These are phyloP conservation scores for Ophiocordyceps robertsii DNA, from an alignment of 2,329 filamentous ascomycete species.

Conservation along the genomic window DNA sequence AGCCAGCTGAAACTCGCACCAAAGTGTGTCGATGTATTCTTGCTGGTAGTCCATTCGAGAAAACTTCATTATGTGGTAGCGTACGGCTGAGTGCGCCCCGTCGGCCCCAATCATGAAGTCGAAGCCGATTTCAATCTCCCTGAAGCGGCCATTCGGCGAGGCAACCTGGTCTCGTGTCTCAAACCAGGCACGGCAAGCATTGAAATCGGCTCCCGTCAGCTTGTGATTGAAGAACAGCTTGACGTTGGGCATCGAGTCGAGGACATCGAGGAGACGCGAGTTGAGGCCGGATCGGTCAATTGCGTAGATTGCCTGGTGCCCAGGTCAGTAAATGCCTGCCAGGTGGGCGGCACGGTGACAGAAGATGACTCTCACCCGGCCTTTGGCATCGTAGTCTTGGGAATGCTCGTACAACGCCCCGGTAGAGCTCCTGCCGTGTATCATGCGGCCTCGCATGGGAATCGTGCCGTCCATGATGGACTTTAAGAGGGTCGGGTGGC, in stretches of 20 bases:
- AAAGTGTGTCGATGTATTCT: conserved; percentile 89
- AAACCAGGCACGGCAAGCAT: conserved; percentile 71
- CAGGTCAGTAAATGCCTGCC: background rate
- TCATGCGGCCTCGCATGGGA: conserved; percentile 94
- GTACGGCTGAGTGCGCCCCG: conserved; percentile 81
- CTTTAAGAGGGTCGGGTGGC: conserved; percentile 54
- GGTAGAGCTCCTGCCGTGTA: conserved; percentile 56
- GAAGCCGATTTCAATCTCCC: conserved; percentile 73
- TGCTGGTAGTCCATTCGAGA: conserved; percentile 83
- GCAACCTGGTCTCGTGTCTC: conserved; percentile 37
- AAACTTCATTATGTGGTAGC: conserved; percentile 95
- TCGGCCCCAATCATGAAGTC: conserved; percentile 92
- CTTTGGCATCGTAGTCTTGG: conserved; percentile 86
- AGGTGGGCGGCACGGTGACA: too few species aligned
- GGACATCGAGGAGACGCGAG: conserved; percentile 65
- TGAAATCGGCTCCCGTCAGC: conserved; percentile 79
- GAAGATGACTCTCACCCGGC: conserved; percentile 45
- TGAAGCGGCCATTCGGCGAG: conserved; percentile 28
- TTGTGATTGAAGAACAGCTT: conserved; percentile 90
- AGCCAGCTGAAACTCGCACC: conserved; percentile 87
- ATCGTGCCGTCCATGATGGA: conserved; percentile 67
- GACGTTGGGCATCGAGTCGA: conserved; percentile 79
- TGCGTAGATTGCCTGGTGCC: conserved; percentile 59
- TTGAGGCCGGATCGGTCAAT: conserved; percentile 79
- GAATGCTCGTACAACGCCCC: conserved; percentile 63